phyloP scores from a whole-genome alignment of 176 grass and related monocot species.

The Bromus sterilis region DNA sequence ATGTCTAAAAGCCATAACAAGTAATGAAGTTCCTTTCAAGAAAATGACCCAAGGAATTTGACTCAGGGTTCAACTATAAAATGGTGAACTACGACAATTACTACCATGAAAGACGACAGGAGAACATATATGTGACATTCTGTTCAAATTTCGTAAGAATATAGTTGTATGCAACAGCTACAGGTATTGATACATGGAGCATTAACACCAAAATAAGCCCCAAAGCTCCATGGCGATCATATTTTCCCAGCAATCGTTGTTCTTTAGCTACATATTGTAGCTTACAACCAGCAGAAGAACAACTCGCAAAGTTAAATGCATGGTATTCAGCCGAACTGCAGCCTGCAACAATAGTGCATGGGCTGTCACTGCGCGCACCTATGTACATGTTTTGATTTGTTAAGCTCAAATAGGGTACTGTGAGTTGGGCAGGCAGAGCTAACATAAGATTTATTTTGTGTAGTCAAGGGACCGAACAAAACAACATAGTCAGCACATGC shows the following conservation, averaged over 20 bases:
- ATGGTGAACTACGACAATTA: background rate
- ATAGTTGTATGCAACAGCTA: background rate
- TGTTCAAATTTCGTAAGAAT: background rate
- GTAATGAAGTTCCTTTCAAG: background rate
- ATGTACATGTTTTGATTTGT: background rate
- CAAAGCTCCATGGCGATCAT: background rate
- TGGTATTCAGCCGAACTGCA: background rate
- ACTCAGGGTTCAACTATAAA: background rate
- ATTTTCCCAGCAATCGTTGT: background rate
- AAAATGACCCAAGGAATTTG: background rate
- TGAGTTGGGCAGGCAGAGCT: background rate
- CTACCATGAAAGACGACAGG: background rate
- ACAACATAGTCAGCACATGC: background rate
- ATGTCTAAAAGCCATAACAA: background rate
- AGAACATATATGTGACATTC: background rate
- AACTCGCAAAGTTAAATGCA: conserved; percentile 2
- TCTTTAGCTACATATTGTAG: background rate
- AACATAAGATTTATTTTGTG: background rate
- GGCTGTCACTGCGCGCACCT: background rate
- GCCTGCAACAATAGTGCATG: background rate
- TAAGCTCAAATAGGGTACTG: background rate
- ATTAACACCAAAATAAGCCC: background rate
- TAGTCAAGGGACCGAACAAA: background rate
- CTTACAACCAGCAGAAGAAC: background rate
- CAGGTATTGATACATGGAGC: background rate